Conservation (phyloP, 2,329 filamentous ascomycete species). For the Aspergillus arachidicola region DNA sequence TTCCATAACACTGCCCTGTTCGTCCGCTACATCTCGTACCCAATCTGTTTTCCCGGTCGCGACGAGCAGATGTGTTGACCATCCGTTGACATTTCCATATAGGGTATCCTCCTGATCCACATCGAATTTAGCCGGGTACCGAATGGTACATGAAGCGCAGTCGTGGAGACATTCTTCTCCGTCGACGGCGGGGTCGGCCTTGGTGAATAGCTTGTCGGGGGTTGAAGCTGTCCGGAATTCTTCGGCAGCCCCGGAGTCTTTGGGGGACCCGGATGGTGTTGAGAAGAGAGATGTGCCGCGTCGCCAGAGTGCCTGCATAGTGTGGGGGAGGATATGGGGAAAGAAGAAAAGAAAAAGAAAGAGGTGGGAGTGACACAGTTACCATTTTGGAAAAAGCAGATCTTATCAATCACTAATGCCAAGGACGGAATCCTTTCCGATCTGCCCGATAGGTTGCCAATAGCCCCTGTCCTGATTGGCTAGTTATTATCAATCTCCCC, state of each 20-base stretch:
- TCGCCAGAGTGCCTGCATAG: constrained; percentile 40
- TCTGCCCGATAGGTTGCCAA: background rate
- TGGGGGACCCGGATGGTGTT: constrained; percentile 29
- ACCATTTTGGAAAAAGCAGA: constrained; percentile 10
- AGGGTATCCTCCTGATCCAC: constrained; percentile 77
- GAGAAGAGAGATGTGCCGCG: constrained; percentile 37
- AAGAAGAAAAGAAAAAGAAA: background rate
- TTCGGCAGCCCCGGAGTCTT: constrained; percentile 23
- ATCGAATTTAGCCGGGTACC: constrained; percentile 72
- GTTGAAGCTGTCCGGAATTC: constrained; percentile 53
- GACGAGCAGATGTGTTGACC: constrained; percentile 86
- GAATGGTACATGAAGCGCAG: constrained; percentile 77
- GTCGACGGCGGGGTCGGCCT: constrained; percentile 74
- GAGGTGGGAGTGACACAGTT: background rate
- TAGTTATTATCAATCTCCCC: background rate
- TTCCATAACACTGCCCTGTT: constrained; percentile 83
- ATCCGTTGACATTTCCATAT: constrained; percentile 83
- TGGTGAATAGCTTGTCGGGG: constrained; percentile 66
- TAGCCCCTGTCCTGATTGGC: background rate
- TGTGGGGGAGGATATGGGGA: background rate
- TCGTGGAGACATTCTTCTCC: constrained; percentile 88
- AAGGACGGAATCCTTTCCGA: constrained; percentile 24
- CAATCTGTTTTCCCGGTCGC: constrained; percentile 97
- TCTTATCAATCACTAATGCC: constrained; percentile 38
- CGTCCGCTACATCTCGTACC: constrained; percentile 85